phyloP scores from a whole-genome alignment of 2,329 filamentous ascomycete genomes.

The Parastagonospora avenae region DNA sequence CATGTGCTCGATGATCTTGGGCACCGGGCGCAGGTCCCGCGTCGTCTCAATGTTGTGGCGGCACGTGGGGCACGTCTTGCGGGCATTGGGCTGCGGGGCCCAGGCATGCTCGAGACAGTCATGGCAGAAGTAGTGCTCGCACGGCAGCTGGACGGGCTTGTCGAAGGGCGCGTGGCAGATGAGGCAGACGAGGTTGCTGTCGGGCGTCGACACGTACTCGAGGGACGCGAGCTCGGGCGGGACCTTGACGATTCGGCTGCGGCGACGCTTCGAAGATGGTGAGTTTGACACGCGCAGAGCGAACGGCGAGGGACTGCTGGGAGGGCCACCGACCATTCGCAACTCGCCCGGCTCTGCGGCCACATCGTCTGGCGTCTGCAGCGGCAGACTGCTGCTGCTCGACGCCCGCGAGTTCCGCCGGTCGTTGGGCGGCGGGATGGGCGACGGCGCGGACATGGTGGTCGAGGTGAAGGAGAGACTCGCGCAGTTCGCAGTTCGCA shows the following conservation, averaged over 20 bases:
- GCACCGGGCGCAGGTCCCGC: conserved; percentile 47
- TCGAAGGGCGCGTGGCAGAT: conserved; percentile 69
- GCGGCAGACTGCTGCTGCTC: conserved; percentile 33
- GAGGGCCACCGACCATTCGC: conserved; percentile 46
- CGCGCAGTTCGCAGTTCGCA: too few species aligned
- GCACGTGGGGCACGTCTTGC: conserved; percentile 61
- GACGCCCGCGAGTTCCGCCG: conserved; percentile 43
- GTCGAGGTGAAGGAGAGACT: neutral
- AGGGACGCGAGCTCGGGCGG: conserved; percentile 61
- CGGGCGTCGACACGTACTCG: conserved; percentile 62
- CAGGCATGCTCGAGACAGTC: conserved; percentile 58
- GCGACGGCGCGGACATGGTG: conserved; percentile 43
- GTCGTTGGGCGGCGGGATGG: conserved; percentile 44
- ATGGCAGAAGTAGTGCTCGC: conserved; percentile 68
- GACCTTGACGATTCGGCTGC: conserved; percentile 38
- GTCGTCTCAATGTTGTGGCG: conserved; percentile 51
- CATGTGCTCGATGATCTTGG: conserved; percentile 64
- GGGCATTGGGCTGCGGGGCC: conserved; percentile 33
- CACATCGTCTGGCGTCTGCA: conserved; percentile 16
- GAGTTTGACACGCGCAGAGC: conserved; percentile 47
- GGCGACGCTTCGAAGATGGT: conserved; percentile 43
- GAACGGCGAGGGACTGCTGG: conserved; percentile 44
- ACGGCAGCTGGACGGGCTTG: conserved; percentile 61
- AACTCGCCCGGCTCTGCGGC: conserved; percentile 28
- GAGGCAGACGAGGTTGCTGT: conserved; percentile 66